Base-by-base conservation (phyloP, 2,329 filamentous ascomycete genomes). In the Phialocephala sp. region DNA sequence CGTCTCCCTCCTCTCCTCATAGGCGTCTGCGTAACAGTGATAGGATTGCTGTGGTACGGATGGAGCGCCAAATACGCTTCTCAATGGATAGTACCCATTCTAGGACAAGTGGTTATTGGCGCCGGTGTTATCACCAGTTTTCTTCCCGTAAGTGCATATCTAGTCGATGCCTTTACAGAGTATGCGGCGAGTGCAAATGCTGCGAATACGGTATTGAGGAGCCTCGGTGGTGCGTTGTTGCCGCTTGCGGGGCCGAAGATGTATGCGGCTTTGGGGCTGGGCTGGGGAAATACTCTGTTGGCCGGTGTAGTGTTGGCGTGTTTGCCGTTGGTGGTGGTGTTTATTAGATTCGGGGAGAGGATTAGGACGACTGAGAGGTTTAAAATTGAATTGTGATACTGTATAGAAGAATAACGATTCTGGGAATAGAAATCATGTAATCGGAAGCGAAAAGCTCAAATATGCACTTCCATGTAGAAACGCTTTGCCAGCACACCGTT, bases 1-100 rank as follows among this genome's bases (percentile, higher is more conserved):
- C 75, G 80, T 0, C 74, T 83, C 0, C 80, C 76, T 76, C 79
- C 77, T 32, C 77, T 77, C n/a, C 78, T 81, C 68, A 64, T 79
- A 0, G 80, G 77, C 0, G 72, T 77, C 0, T 75, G 79, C 0
- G 63, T 77, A 0, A 76, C 82, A 2, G 79, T 80, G 0, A 69
- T 81, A 1, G 82, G 84, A 0, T 73, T 83, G 0, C 82, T 83
- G 68, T 82, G 81, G 81, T 73, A 83, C 12, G 81, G 78, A 5
- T 83, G 81, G 81, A 81, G 80, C 3, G 76, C 76, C 12, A 77
- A 77, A 39, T 59, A 75, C 0, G 68, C 60, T 22, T 76, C 81
- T 43, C 78, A 76, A 14, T 77, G 79, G 59, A 82, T 81, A 78
- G 80, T 79, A 0, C 75, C 76, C 8, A 77, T 83, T 2, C 68